phyloP scores from a whole-genome alignment of 768 basidiomycete species.

The Xanthoconium stramineum region DNA sequence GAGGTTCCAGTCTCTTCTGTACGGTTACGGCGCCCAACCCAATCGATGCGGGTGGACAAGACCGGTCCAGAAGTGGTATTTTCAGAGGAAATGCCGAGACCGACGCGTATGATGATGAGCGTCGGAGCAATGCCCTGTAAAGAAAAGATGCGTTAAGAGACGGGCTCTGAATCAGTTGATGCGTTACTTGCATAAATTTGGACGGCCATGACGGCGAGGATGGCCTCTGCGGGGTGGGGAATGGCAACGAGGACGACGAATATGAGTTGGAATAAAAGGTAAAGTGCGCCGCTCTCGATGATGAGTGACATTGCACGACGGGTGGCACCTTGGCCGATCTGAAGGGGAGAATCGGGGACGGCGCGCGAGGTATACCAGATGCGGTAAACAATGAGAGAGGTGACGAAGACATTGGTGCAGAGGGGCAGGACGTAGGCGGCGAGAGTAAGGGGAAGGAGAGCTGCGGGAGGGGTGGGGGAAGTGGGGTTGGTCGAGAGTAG shows the following conservation, averaged over 20 bases:
- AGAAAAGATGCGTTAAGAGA: neutral
- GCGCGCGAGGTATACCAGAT: conserved; percentile 32
- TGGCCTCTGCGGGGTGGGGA: conserved; percentile 32
- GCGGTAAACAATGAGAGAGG: conserved; percentile 38
- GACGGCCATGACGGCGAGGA: conserved; percentile 36
- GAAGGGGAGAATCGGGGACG: conserved; percentile 5
- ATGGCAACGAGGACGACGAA: conserved; percentile 39
- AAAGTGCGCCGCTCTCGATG: conserved; percentile 40
- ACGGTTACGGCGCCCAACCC: conserved; percentile 13
- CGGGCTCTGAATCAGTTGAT: neutral
- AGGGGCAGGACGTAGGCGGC: conserved; percentile 39
- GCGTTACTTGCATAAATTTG: conserved; percentile 39
- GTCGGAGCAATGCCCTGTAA: conserved; percentile 34
- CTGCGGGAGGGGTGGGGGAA: conserved; percentile 34
- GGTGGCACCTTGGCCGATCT: conserved; percentile 14
- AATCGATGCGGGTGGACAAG: conserved; percentile 25
- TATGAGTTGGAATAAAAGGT: conserved; percentile 38
- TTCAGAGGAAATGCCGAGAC: conserved; percentile 30
- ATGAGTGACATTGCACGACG: conserved; percentile 33
- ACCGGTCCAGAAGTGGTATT: conserved; percentile 7
- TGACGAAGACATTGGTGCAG: conserved; percentile 40
- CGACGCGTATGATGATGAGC: conserved; percentile 35
- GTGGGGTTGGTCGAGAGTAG: conserved; percentile 27
- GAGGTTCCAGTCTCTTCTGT: conserved; percentile 13
- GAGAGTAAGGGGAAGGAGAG: conserved; percentile 34